These are phyloP conservation scores for Arthrobotrys sphaeroides DNA, from an alignment of 2,329 filamentous ascomycete species.

Conservation along the genomic window DNA sequence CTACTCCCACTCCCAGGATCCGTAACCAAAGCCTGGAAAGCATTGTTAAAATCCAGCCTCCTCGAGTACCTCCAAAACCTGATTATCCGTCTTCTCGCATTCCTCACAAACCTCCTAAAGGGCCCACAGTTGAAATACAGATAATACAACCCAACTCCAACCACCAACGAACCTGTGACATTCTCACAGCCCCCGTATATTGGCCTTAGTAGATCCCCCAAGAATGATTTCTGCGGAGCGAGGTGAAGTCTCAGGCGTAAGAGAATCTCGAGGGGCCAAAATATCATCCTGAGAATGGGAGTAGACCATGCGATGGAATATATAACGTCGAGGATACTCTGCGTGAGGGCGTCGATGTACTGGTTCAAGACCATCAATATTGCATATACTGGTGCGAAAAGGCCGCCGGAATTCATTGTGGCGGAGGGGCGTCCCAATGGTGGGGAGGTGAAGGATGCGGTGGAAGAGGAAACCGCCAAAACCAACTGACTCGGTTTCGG, in stretches of 20 bases:
- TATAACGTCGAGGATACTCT: background rate
- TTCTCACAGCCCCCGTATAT: conserved; percentile 20
- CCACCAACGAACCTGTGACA: conserved; percentile 6
- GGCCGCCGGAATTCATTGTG: background rate
- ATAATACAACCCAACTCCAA: background rate
- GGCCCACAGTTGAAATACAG: conserved; percentile 18
- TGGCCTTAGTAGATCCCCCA: background rate
- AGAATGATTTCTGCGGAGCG: conserved; percentile 9
- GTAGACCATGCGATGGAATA: background rate
- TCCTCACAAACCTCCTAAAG: conserved; percentile 11
- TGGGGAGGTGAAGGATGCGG: no score
- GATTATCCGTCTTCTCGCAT: background rate
- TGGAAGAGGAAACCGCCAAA: background rate
- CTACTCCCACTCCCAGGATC: background rate
- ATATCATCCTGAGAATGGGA: background rate
- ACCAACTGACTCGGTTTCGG: background rate
- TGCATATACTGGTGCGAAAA: background rate
- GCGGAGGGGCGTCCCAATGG: no score
- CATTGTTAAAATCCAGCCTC: background rate
- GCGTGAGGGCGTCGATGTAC: conserved; percentile 4
- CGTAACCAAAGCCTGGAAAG: background rate
- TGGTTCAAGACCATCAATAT: conserved; percentile 18
- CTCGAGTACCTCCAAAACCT: background rate
- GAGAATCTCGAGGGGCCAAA: conserved; percentile 16
- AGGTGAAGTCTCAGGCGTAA: conserved; percentile 38